phyloP scores from a whole-genome alignment of 139 green algal species.

The Tetraselmis chui region DNA sequence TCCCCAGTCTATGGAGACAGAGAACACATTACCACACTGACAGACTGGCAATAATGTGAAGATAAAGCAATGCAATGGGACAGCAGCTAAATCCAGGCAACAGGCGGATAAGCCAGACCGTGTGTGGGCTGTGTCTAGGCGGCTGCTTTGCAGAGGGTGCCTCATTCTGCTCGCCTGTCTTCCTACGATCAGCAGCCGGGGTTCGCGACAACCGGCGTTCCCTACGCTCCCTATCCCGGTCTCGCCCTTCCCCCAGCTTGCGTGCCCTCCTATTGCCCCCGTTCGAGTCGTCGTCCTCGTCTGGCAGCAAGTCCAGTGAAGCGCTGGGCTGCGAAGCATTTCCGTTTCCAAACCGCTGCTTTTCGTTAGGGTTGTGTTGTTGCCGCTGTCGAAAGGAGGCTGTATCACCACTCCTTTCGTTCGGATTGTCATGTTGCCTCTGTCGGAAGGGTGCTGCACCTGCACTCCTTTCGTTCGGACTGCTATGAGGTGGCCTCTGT shows the following conservation, averaged over 20 bases:
- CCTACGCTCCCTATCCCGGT: background rate
- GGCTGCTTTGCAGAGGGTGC: background rate
- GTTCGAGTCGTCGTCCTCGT: background rate
- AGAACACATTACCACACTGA: background rate
- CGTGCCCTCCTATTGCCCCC: background rate
- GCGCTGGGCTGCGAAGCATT: too few species aligned
- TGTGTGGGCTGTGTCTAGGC: too few species aligned
- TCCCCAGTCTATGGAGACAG: background rate
- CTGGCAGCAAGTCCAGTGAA: background rate
- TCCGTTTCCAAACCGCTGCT: too few species aligned
- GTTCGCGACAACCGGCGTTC: background rate
- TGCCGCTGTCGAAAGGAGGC: too few species aligned
- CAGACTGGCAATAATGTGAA: background rate
- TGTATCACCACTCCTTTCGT: background rate
- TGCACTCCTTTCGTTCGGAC: too few species aligned
- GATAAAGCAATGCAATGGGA: background rate
- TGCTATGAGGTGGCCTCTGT: too few species aligned
- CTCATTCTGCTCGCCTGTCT: background rate
- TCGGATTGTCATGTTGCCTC: too few species aligned
- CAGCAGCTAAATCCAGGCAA: too few species aligned
- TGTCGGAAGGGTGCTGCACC: too few species aligned
- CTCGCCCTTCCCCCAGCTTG: background rate
- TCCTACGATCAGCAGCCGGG: background rate
- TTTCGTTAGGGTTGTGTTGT: background rate
- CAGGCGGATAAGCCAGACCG: too few species aligned